Evolutionary conservation across 2,329 filamentous ascomycete genomes (phyloP).

Genomic region (Verticillium tricorpus): DNA sequence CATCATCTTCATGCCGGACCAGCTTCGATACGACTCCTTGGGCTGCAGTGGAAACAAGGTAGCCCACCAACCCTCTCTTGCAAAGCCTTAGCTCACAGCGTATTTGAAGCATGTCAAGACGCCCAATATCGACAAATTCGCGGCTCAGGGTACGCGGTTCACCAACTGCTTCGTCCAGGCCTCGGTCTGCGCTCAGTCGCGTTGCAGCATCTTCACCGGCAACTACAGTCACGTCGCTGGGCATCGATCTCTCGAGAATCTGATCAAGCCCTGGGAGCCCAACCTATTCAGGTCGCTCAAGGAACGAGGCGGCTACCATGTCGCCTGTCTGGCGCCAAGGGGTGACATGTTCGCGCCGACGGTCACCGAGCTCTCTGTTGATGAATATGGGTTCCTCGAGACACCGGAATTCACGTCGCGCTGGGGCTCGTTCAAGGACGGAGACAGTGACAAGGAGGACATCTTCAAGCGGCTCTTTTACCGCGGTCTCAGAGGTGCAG

Average conservation of each 20-base stretch:
- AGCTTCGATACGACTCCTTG: conserved; percentile 39
- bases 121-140: conserved; percentile 38
- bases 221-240: conserved; percentile 40
- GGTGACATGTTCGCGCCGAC: conserved; percentile 37
- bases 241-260: conserved; percentile 39
- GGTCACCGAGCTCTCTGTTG: conserved; percentile 37
- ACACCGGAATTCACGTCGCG: conserved; percentile 19
- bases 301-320: conserved; percentile 37
- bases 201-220: conserved; percentile 43
- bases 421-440: conserved; percentile 4
- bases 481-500: conserved; percentile 29
- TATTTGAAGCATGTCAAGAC: conserved; percentile 21
- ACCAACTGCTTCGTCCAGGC: conserved; percentile 42
- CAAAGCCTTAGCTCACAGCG: background rate
- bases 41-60: conserved; percentile 24
- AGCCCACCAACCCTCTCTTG: background rate
- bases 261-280: conserved; percentile 44
- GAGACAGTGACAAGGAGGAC: conserved; percentile 16
- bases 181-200: conserved; percentile 40
- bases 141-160: conserved; percentile 30
- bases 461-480: conserved; percentile 38
- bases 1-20: conserved; percentile 43
- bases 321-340: conserved; percentile 37
- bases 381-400: conserved; percentile 40
- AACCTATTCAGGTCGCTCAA: conserved; percentile 40